Percentiles rank a stretch among this genome's conserved stretches.
Evolutionary conservation across 2,329 filamentous ascomycete species (phyloP).

Genomic region (Beauveria pseudobassiana): DNA sequence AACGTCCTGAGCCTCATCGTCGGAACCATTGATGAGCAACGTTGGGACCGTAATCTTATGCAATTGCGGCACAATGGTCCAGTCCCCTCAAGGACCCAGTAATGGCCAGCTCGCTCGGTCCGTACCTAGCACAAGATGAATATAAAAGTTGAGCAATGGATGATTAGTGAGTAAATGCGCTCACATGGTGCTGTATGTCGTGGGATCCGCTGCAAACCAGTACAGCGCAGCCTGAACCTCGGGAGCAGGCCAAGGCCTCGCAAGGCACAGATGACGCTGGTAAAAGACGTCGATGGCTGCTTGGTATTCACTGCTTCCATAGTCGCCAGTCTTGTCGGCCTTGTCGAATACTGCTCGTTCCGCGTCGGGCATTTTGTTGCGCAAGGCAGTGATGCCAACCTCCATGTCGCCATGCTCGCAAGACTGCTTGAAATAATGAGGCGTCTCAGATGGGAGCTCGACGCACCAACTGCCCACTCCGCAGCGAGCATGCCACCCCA

Average conservation of each 20-base stretch:
- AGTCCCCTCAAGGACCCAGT: constrained; percentile 20
- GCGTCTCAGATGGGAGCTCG: constrained; percentile 17
- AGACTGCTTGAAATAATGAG: constrained; percentile 23
- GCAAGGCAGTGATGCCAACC: constrained; percentile 15
- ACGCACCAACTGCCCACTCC: constrained; percentile 27
- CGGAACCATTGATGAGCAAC: constrained; percentile 26
- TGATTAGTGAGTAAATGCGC: background rate
- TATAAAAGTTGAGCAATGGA: background rate
- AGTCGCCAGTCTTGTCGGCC: too few species aligned
- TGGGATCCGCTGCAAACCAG: constrained; percentile 23
- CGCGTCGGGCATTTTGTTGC: constrained; percentile 11
- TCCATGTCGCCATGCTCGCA: constrained; percentile 15
- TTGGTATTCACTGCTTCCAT: too few species aligned
- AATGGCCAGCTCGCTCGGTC: constrained; percentile 16
- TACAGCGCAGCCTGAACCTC: constrained; percentile 23
- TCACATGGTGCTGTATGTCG: constrained; percentile 21
- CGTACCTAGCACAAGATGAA: constrained; percentile 22
- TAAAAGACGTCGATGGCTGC: too few species aligned
- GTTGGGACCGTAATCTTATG: constrained; percentile 23
- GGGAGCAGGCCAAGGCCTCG: constrained; percentile 24
- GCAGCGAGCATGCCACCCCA: constrained; percentile 47
- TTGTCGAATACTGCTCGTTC: too few species aligned
- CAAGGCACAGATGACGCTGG: background rate
- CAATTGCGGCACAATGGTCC: constrained; percentile 20
- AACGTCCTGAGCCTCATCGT: constrained; percentile 29